A percentile compares a stretch with the other conserved stretches of the same genome.
phyloP scores from a whole-genome alignment of 1,139 yeast genomes.

The Groenewaldozyma sp. region DNA sequence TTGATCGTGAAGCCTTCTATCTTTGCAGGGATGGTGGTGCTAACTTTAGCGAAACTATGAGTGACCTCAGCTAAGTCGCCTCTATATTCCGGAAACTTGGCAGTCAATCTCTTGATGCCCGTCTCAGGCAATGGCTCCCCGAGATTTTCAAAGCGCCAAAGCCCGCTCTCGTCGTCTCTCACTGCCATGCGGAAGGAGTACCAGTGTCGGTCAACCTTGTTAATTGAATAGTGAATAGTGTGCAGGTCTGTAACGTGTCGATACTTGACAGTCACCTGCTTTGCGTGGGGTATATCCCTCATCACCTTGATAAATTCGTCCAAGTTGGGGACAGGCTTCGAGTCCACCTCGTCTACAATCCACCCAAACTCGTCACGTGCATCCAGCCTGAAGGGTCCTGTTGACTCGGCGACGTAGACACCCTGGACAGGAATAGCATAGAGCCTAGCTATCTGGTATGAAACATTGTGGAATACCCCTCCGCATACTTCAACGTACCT shows the following conservation, averaged over 20 bases:
- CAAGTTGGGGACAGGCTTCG: slow-evolving; percentile 60
- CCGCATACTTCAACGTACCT: slow-evolving; percentile 78
- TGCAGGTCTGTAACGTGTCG: slow-evolving; percentile 79
- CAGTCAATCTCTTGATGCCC: slow-evolving; percentile 48
- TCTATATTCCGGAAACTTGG: slow-evolving; percentile 64
- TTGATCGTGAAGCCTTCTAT: slow-evolving; percentile 51
- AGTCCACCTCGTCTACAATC: slow-evolving; percentile 72
- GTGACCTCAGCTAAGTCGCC: slow-evolving; percentile 42
- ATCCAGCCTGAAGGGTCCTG: slow-evolving; percentile 67
- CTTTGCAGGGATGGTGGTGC: slow-evolving; percentile 55
- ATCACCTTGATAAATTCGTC: slow-evolving; percentile 71
- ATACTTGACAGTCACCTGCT: slow-evolving; percentile 61
- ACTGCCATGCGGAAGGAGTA: slow-evolving; percentile 60
- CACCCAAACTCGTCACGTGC: slow-evolving; percentile 43
- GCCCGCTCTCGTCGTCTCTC: slow-evolving; percentile 73
- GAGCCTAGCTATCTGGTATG: slow-evolving; percentile 81
- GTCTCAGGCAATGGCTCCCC: slow-evolving; percentile 25
- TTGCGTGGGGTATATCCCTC: slow-evolving; percentile 66
- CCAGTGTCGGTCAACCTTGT: slow-evolving; percentile 83
- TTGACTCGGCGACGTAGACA: slow-evolving; percentile 68
- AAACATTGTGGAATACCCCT: slow-evolving; percentile 73
- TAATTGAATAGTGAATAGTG: slow-evolving; percentile 49
- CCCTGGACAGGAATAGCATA: slow-evolving; percentile 80
- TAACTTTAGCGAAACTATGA: slow-evolving; percentile 59
- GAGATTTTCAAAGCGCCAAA: slow-evolving; percentile 74